Conservation (phyloP, 2,329 filamentous ascomycete genomes). For the Aspergillus pseudoterreus region DNA sequence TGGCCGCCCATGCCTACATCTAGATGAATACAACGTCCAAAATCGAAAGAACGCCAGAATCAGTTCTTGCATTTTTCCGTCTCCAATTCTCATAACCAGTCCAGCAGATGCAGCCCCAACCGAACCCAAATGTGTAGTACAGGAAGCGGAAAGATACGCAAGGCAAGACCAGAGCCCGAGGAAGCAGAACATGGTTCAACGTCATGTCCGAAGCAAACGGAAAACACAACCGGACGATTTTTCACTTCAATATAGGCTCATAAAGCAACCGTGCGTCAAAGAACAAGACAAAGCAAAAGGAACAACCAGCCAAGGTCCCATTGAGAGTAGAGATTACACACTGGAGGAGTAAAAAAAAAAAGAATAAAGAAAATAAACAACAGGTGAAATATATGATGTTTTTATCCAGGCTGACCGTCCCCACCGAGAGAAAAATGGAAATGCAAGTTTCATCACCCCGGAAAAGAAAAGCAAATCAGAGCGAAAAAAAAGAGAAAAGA, state of each 20-base stretch:
- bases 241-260: conserved; percentile 35
- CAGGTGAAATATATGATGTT: conserved; percentile 18
- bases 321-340: conserved; percentile 41
- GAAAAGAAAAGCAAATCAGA: conserved; percentile 24
- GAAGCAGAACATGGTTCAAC: conserved; percentile 18
- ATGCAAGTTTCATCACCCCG: conserved; percentile 26
- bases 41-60: conserved; percentile 13
- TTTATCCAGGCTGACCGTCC: conserved; percentile 15
- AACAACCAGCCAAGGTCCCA: conserved; percentile 36
- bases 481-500: conserved; percentile 11
- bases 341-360: conserved; percentile 11
- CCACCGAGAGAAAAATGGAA: conserved; percentile 24
- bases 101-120: conserved; percentile 20
- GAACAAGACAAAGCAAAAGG: conserved; percentile 17
- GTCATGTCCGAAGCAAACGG: conserved; percentile 16
- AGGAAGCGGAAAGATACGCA: conserved; percentile 17
- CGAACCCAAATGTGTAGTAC: conserved; percentile 23
- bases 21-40: not conserved
- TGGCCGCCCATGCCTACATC: not conserved
- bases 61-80: conserved; percentile 19
- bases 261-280: conserved; percentile 26
- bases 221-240: conserved; percentile 24
- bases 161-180: conserved; percentile 17
- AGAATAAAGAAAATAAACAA: conserved; percentile 7
- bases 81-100: conserved; percentile 19